Evolutionary conservation across 1,284 basidiomycete genomes (phyloP).

Genomic region (Sparassis latifolia): DNA sequence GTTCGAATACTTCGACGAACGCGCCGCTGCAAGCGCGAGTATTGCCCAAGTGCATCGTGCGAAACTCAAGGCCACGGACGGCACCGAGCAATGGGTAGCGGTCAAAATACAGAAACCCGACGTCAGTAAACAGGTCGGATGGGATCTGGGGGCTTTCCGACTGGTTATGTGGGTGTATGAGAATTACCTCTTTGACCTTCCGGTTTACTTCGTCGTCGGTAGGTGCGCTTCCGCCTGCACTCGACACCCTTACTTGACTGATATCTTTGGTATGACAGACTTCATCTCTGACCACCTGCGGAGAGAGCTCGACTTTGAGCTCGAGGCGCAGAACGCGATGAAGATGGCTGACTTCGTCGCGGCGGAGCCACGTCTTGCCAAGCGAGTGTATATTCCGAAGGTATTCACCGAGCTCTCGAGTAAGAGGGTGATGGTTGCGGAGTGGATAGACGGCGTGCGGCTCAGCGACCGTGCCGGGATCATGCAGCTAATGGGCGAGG

Average conservation of each 20-base stretch:
- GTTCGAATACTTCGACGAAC: constrained; percentile 71
- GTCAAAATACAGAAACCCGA: constrained; percentile 92
- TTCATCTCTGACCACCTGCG: constrained; percentile 80
- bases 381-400: constrained; percentile 73
- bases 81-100: constrained; percentile 54
- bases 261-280: constrained; percentile 32
- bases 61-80: constrained; percentile 44
- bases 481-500: constrained; percentile 51
- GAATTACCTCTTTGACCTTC: constrained; percentile 69
- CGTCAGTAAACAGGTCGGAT: constrained; percentile 79
- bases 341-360: constrained; percentile 54
- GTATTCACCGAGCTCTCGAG: constrained; percentile 73
- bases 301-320: constrained; percentile 73
- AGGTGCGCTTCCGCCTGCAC: constrained; percentile 16
- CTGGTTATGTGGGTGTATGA: constrained; percentile 73
- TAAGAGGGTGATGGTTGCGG: constrained; percentile 76
- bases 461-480: constrained; percentile 64
- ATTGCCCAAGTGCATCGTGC: constrained; percentile 88
- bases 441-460: constrained; percentile 81
- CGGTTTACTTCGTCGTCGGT: constrained; percentile 72
- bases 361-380: constrained; percentile 57
- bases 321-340: constrained; percentile 66
- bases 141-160: constrained; percentile 66
- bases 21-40: constrained; percentile 78
- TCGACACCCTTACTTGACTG: too few relatives aligned